Base-by-base conservation (phyloP, 1,139 yeast species). In the Yamadazyma membranifaciens region DNA sequence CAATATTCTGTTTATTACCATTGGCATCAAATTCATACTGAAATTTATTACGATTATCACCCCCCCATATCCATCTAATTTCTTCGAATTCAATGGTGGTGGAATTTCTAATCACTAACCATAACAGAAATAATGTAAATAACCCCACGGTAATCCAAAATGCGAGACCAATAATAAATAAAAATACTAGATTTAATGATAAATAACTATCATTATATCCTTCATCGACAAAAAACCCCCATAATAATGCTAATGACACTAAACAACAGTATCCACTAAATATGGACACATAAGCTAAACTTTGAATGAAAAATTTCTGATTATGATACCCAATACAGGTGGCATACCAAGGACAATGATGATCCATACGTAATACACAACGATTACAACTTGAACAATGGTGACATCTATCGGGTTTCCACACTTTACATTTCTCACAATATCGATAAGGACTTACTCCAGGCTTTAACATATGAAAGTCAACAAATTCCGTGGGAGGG, bases 261-360 rank as follows among this genome's bases (percentile, higher is more conserved):
- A 56, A 26, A 17, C 73, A 73, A 20, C 75, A 46, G 2, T 63
- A 39, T 6, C 81, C 68, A 46, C 81, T 47, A 47, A 60, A 83
- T 1, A 74, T 33, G 2, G 81, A 62, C 5, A 80, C 69, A 55
- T 85, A 84, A 9, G 72, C 35, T 42, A 92, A 62, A 55, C 87
- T 85, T 60, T 89, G 96, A 16, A 88, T 60, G 75, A 68, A 41
- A 31, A 44, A 45, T 33, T 47, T 50, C 31, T 48, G 54, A 28
- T 50, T 50, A 20, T 41, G 34, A 30, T 43, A 44, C 0, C 98
- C 98, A 42, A 94, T 79, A 59, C 98, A 92, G 10, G 80, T 72
- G 4, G 95, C 81, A 57, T 92, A 89, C 98, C 98, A 92, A 0
- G 98, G 98, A 59, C 98, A 92, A 62, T 87, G 95, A 56, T 92